Base-by-base conservation (phyloP, 2,329 filamentous ascomycete species). In the Aspergillus arachidicola region DNA sequence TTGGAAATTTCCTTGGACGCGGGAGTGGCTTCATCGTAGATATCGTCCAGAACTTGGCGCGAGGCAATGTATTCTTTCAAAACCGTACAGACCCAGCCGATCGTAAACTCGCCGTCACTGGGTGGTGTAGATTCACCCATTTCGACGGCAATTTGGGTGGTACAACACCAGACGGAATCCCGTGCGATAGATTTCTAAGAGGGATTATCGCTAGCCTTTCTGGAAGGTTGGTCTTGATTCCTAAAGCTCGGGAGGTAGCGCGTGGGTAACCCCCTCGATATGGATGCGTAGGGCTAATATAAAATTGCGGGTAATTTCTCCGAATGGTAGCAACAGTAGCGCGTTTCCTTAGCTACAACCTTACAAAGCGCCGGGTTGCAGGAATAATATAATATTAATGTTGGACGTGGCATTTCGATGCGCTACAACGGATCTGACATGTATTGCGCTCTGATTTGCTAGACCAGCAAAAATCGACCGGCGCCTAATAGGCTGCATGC, bases 161-260 rank as follows among this genome's bases (percentile, higher is more conserved):
- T 46, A 6, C 0, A 12, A 21, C 6, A 26, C 0, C n/a, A 1
- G 21, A 0, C 21, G 6, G 4, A 6, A 14, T 12, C 6, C 11
- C n/a, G 10, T 11, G 9, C 1, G 9, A 5, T 1, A n/a, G 43
- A 5, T 10, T 0, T 11, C 4, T 3, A 28, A 6, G 26, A 0
- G 4, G 0, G 26, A 1, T 28, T 28, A 28, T 28, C 26, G 26
- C 10, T 4, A 2, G 1, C 5, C n/a, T 4, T 2, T 1, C 10
- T n/a, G 1, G 10, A 21, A 6, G n/a, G n/a, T 45, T 6, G 0
- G 1, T 19, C 9, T 30, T 2, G 26, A 14, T 5, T 6, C 16
- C 6, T 9, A 28, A 16, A 3, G 9, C 9, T 16, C 4, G 10
- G 4, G 43, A 43, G 10, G 0, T 0, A 16, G 1, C 14, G 3